phyloP scores from a whole-genome alignment of 2,329 filamentous ascomycete species.

The Fusarium buxicola region DNA sequence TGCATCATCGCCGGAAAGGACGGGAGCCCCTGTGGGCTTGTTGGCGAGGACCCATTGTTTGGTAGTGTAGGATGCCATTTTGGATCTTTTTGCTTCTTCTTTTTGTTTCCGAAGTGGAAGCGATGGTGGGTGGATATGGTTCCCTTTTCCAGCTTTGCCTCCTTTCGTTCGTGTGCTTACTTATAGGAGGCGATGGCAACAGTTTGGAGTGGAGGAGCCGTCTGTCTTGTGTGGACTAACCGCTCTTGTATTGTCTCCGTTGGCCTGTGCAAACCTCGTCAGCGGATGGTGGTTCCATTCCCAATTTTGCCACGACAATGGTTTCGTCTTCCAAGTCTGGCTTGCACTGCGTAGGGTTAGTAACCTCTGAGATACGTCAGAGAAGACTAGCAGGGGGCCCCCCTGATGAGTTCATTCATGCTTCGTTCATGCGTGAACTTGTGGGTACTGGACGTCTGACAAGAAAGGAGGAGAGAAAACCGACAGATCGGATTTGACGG shows the following conservation, averaged over 20 bases:
- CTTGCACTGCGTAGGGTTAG: not conserved
- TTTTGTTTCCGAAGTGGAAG: constrained; percentile 11
- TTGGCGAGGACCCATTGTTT: constrained; percentile 48
- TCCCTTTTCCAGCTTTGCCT: constrained; percentile 1
- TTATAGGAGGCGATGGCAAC: constrained; percentile 1
- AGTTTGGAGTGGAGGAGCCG: not conserved
- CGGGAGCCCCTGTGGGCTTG: constrained; percentile 44
- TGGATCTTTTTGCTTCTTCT: constrained; percentile 6
- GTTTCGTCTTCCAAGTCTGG: not conserved
- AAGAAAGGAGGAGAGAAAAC: constrained; percentile 10
- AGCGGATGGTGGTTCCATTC: constrained; percentile 17
- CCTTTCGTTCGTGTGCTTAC: constrained; percentile 1
- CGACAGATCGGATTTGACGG: constrained; percentile 18
- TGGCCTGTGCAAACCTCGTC: constrained; percentile 14
- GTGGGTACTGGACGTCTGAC: not conserved
- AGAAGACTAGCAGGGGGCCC: constrained; percentile 5
- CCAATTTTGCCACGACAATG: constrained; percentile 3
- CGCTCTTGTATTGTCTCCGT: constrained; percentile 17
- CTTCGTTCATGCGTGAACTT: not conserved
- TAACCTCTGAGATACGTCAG: not conserved
- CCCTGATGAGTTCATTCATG: constrained; percentile 4
- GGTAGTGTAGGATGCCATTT: constrained; percentile 44
- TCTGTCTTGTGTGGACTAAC: constrained; percentile 13
- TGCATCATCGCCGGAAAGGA: constrained; percentile 43
- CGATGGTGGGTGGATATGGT: constrained; percentile 10